Evolutionary conservation across 495 filamentous ascomycete species (phyloP).

Genomic region (Pseudomonodictys pantanalensis): DNA sequence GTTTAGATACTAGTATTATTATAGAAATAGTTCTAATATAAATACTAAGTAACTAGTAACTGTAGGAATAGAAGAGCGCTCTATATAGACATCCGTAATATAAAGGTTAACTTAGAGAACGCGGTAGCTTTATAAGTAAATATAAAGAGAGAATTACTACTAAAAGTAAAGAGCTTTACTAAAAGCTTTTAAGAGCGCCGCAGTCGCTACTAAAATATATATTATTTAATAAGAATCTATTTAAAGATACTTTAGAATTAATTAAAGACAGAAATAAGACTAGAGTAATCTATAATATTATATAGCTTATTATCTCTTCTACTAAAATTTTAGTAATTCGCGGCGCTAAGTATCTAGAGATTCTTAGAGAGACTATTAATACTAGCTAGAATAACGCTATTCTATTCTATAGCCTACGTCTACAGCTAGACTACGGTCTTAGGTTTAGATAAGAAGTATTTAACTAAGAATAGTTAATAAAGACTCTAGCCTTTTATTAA

Average conservation of each 20-base stretch:
- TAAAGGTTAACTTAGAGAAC: background rate
- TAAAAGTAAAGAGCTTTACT: background rate
- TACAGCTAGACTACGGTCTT: slow-evolving; percentile 36
- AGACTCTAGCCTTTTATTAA: slow-evolving; percentile 6
- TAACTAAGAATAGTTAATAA: slow-evolving; percentile 43
- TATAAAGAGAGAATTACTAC: background rate
- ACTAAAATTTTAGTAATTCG: slow-evolving; percentile 1
- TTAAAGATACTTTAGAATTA: background rate
- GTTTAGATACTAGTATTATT: slow-evolving; percentile 19
- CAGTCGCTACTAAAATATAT: slow-evolving; percentile 2
- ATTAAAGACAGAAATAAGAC: slow-evolving; percentile 5
- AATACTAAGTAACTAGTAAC: slow-evolving; percentile 44
- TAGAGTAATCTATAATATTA: slow-evolving; percentile 7
- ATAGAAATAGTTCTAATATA: slow-evolving; percentile 33
- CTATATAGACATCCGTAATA: slow-evolving; percentile 37
- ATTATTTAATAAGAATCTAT: slow-evolving; percentile 4
- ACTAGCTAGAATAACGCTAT: slow-evolving; percentile 31
- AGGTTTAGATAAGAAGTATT: slow-evolving; percentile 46
- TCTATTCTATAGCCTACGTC: slow-evolving; percentile 24
- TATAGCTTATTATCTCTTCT: slow-evolving; percentile 5
- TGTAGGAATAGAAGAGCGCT: slow-evolving; percentile 41
- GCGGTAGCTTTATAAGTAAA: slow-evolving; percentile 8
- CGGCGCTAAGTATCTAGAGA: slow-evolving; percentile 7
- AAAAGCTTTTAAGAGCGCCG: background rate
- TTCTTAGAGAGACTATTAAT: slow-evolving; percentile 24